Percentiles rank a stretch among this genome's conserved stretches.
These are phyloP conservation scores for Candida broadrunensis DNA, from an alignment of 805 yeast genomes.

Conservation along the genomic window DNA sequence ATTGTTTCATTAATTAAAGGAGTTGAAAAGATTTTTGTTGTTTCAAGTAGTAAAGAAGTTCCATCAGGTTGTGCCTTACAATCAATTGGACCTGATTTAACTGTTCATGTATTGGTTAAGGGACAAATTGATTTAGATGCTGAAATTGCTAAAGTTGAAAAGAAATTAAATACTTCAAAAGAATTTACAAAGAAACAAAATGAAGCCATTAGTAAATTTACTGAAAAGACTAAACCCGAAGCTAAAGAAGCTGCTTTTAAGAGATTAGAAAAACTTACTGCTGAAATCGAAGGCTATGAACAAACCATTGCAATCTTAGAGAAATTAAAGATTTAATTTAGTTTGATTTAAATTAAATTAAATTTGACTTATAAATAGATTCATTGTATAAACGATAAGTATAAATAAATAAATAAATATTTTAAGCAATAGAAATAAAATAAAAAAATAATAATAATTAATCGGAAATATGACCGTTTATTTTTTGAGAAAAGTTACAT, in stretches of 20 bases:
- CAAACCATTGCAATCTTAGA: conserved; percentile 84
- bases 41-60: conserved; percentile 49
- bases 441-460: no score
- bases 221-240: conserved; percentile 76
- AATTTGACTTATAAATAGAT: conserved; percentile 4
- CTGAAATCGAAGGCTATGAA: conserved; percentile 88
- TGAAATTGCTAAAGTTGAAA: conserved; percentile 79
- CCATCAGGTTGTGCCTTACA: conserved; percentile 91
- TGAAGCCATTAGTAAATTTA: conserved; percentile 79
- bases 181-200: conserved; percentile 60
- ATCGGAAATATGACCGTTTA: no score
- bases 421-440: no score
- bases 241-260: conserved; percentile 75
- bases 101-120: conserved; percentile 87
- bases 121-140: conserved; percentile 92
- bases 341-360: not conserved
- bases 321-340: conserved; percentile 54
- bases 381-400: not conserved
- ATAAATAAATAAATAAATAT: not conserved
- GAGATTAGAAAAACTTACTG: conserved; percentile 66
- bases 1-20: conserved; percentile 91
- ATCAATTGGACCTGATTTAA: conserved; percentile 75
- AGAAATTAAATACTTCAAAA: conserved; percentile 67
- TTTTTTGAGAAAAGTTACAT: no score
- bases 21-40: conserved; percentile 70